Base-by-base conservation (phyloP, 257 asterid species). In the Solanum medicagineum region DNA sequence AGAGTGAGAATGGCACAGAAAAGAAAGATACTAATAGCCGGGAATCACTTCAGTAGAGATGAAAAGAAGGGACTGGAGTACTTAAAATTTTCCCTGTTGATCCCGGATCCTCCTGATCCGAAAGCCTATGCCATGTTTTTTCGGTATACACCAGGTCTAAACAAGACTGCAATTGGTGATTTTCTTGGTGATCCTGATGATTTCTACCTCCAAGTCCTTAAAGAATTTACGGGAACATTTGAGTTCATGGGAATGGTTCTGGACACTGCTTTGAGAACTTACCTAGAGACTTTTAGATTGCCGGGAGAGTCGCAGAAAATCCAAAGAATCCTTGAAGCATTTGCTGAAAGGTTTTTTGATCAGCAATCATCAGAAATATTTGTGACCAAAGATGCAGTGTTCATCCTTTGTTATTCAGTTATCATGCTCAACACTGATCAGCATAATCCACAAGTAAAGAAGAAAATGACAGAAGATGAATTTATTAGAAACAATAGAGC, bases 291-390 rank as follows among this genome's bases (percentile, higher is more conserved):
- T 49, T 97, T 97, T 86, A 88, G 97, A 81, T 88, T 97, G 83
- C 98, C 98, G 0, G 99, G 99, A 19, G 99, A 97, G 84, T 90
- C 99, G 20, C 99, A 97, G 79, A 97, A 97, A 87, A 97, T 97
- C 53, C 95, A 92, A 83, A 92, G 99, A 85, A 89, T 97, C 6
- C 93, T 97, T 1, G 99, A 97, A 86, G 98, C 97, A 1, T 97
- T 97, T 90, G 94, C 99, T 1, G 99, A 97, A 86, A 93, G 89
- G 86, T 97, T 93, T 86, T 97, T 92, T 42, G 99, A 97, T 19
- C 99, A 97, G 36, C 97, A 94, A 77, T 92, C 98, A 24, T 90
- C 98, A 0, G 99, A 94, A 51, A 81, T 95, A 15, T 97, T 95
- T 60, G 95, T 83, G 11, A 95, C 89, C 90, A 95, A 97, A 87